Percentiles rank a stretch among this genome's conserved stretches.
Conservation (phyloP, 192 early-diverging fungal genomes). For the Podochytrium sp. region DNA sequence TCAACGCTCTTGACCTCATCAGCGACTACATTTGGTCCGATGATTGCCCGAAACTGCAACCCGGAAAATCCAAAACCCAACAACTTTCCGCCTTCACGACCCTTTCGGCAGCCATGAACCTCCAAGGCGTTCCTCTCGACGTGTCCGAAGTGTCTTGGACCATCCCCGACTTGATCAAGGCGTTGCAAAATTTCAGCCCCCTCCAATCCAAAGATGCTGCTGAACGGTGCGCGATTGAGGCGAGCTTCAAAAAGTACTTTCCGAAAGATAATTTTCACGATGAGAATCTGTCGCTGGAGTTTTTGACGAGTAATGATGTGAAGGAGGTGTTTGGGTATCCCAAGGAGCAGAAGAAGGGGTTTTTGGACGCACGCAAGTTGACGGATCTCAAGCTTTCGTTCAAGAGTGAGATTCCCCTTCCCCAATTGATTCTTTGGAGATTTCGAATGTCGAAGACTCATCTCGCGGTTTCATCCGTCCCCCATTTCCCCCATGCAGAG, state of each 20-base stretch:
- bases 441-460: too few species aligned
- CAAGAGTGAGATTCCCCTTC: not conserved
- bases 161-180: slow-evolving; percentile 28
- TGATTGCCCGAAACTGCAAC: slow-evolving; percentile 9
- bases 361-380: slow-evolving; percentile 5
- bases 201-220: slow-evolving; percentile 3
- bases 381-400: not conserved
- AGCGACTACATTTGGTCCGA: not conserved
- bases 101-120: not conserved
- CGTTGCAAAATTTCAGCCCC: not conserved
- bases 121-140: slow-evolving; percentile 21
- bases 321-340: slow-evolving; percentile 23
- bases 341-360: slow-evolving; percentile 10
- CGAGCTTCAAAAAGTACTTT: slow-evolving; percentile 10
- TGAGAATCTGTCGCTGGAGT: not conserved
- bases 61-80: not conserved
- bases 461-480: too few species aligned
- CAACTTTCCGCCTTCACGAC: slow-evolving; percentile 14
- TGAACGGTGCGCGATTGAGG: slow-evolving; percentile 10
- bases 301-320: slow-evolving; percentile 16
- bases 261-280: not conserved
- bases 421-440: too few species aligned
- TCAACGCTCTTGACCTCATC: not conserved
- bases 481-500: not conserved
- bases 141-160: slow-evolving; percentile 11